Evolutionary conservation across 129 eudicot genomes (phyloP).

Genomic region (Cynara cardunculus): DNA sequence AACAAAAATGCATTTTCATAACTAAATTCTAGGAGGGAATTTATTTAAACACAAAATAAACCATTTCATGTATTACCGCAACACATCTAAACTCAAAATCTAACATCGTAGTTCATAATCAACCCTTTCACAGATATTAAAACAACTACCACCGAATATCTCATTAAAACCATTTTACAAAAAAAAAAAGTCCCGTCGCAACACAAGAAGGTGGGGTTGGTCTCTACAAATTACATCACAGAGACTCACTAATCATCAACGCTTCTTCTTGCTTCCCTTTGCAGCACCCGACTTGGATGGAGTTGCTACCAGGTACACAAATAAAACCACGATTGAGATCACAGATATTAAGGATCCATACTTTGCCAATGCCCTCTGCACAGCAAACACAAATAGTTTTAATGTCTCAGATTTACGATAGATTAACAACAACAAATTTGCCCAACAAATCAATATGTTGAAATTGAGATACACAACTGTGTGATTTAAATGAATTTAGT

Average conservation of each 20-base stretch:
- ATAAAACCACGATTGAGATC: conserved; percentile 57
- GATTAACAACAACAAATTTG: not conserved
- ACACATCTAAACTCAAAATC: not conserved
- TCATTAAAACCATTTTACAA: conserved; percentile 10
- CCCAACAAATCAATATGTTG: not conserved
- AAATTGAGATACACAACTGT: not conserved
- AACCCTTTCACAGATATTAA: conserved; percentile 4
- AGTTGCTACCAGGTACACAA: conserved; percentile 68
- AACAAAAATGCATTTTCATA: not conserved
- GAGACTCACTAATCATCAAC: conserved; percentile 21
- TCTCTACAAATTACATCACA: not conserved
- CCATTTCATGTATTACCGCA: not conserved
- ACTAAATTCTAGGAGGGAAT: not conserved
- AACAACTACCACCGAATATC: not conserved
- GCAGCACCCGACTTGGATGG: conserved; percentile 72
- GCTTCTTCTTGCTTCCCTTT: conserved; percentile 85
- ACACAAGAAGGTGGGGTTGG: not conserved
- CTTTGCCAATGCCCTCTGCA: conserved; percentile 78
- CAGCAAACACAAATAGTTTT: not conserved
- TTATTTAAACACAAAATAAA: not conserved
- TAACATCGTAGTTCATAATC: not conserved
- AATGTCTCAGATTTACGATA: not conserved
- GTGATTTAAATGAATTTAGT: not conserved
- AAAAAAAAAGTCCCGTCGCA: not conserved
- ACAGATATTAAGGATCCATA: conserved; percentile 80